These are phyloP conservation scores for Dictyostelium firmibasis DNA, from an alignment of 78 protist species.

Conservation along the genomic window DNA sequence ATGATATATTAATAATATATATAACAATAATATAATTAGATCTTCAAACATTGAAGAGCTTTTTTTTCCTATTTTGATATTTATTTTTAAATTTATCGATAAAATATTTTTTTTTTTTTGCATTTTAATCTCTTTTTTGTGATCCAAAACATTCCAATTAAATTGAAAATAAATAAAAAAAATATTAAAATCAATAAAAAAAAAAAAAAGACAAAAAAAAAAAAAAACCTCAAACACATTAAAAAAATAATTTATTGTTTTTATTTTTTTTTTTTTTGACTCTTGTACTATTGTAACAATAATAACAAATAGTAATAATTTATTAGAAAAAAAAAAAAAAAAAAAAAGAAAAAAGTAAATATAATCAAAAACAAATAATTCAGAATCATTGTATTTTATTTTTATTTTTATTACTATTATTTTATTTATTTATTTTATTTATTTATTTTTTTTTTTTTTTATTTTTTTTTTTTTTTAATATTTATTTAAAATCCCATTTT, in stretches of 20 bases:
- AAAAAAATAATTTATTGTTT: background rate
- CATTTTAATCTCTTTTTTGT: background rate
- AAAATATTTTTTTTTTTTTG: background rate
- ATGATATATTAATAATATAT: background rate
- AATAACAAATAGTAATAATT: background rate
- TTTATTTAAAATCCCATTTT: too few relatives aligned
- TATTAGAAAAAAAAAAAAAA: too few relatives aligned
- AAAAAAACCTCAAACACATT: background rate
- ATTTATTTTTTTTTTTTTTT: too few relatives aligned
- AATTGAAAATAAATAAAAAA: background rate
- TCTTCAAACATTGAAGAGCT: background rate
- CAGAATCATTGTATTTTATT: background rate
- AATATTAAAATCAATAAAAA: background rate
- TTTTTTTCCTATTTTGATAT: background rate
- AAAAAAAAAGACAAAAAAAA: background rate
- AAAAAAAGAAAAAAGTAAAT: background rate
- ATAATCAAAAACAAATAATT: background rate
- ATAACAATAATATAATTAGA: background rate
- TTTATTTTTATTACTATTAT: too few relatives aligned
- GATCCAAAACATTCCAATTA: background rate
- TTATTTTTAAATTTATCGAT: background rate
- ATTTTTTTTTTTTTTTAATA: too few relatives aligned
- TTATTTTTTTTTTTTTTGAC: background rate
- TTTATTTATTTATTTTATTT: too few relatives aligned
- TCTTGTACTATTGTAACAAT: background rate